These are phyloP conservation scores for Fomitiporia mediterranea DNA, from an alignment of 1,284 basidiomycete genomes.

Conservation along the genomic window DNA sequence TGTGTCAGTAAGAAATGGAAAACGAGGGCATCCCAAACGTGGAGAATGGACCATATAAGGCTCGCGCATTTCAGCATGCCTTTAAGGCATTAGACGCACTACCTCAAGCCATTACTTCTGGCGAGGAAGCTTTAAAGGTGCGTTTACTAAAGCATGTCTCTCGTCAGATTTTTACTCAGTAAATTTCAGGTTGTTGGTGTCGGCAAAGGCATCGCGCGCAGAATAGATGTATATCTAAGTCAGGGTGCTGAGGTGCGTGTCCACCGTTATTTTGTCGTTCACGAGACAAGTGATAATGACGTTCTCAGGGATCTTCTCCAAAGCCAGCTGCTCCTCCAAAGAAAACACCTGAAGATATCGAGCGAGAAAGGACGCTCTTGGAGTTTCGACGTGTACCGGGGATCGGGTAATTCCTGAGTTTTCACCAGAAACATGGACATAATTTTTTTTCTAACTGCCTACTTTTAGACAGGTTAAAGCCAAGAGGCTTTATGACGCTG, in stretches of 20 bases:
- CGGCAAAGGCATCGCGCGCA: slow-evolving; percentile 19
- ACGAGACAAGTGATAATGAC: background rate
- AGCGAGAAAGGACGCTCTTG: slow-evolving; percentile 14
- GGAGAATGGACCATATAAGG: slow-evolving; percentile 10
- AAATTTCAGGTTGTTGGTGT: slow-evolving; percentile 18
- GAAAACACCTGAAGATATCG: slow-evolving; percentile 5
- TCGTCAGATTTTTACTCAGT: background rate
- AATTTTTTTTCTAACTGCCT: background rate
- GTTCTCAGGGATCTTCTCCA: background rate
- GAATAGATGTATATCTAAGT: slow-evolving; percentile 22
- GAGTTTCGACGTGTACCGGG: slow-evolving; percentile 21
- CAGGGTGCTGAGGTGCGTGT: slow-evolving; percentile 11
- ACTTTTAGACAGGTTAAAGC: slow-evolving; percentile 22
- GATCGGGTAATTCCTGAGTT: slow-evolving; percentile 21
- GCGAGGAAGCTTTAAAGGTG: slow-evolving; percentile 12
- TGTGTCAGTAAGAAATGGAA: slow-evolving; percentile 15
- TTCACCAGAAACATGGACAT: background rate
- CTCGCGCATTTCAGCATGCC: slow-evolving; percentile 14
- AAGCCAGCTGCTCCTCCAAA: background rate
- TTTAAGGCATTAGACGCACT: slow-evolving; percentile 7
- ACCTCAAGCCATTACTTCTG: slow-evolving; percentile 12
- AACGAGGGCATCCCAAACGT: background rate
- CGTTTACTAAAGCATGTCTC: background rate
- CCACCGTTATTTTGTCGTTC: background rate
- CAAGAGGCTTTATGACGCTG: slow-evolving; percentile 19